Evolutionary conservation across 768 basidiomycete genomes (phyloP), one percentile per base, ranked within the genome.

Genomic region (Asterophora lycoperdoides): DNA sequence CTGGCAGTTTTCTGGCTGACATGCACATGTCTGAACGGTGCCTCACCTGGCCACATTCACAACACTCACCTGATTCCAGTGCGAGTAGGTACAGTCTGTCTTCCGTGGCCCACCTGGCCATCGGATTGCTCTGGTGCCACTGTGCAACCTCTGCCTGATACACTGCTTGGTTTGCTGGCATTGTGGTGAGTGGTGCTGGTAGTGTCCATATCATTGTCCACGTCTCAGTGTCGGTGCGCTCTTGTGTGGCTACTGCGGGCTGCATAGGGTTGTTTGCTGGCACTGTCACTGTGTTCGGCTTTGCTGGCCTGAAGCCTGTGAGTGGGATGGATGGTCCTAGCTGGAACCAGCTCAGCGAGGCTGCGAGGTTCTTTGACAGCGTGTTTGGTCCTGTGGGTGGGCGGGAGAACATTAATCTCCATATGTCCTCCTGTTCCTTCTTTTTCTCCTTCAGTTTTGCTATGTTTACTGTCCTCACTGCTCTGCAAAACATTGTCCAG

Each of bases 1-100:
- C 29, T 5, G 29, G 60, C 10, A 61, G 39, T 5, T n/a, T 34
- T 1, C 40, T 7, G 1, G 30, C 10, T 8, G 45, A 2, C 43
- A 59, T 60, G 2, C 29, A 39, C 7, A 41, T 59, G 60, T 8
- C 56, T 52, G 0, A 38, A 5, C 5, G 1, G 19, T 54, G 43
- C 0, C 62, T 56, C 51, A 61, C 10, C 29, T 5, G 5, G 6
- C 29, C 29, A 10, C 29, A 29, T 5, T 29, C 29, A 10, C 10
- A 5, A 10, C 29, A 29, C 10, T 29, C 29, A 10, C 29, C 29
- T 5, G 6, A 5, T 5, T 10, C 29, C 6, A 29, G 29, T 29
- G 29, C 29, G 10, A 29, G 29, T 10, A 10, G 29, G 29, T 29
- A 29, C 10, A 10, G 29, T 2, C 53, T 49, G 4, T 48, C 46